These are phyloP conservation scores for Microcera coccophila DNA, from an alignment of 2,329 filamentous ascomycete genomes.

Conservation along the genomic window DNA sequence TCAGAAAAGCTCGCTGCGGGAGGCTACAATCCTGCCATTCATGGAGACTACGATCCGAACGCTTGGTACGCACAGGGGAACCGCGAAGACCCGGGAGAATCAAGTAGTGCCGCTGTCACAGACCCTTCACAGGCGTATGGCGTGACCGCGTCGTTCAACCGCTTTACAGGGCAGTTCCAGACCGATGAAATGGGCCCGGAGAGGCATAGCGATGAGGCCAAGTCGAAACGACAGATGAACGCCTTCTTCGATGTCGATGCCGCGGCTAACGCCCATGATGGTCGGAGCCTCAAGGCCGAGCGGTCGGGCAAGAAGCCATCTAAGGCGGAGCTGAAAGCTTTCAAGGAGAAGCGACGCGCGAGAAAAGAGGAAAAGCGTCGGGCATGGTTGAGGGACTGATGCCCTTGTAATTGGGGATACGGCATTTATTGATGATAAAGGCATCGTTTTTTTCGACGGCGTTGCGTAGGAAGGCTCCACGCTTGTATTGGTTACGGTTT, in stretches of 20 bases:
- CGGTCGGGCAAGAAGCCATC: slow-evolving; percentile 76
- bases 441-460: neutral
- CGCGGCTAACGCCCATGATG: slow-evolving; percentile 85
- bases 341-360: slow-evolving; percentile 82
- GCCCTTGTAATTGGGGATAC: neutral
- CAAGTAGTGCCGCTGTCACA: slow-evolving; percentile 20
- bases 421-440: neutral
- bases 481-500: neutral
- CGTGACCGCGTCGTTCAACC: slow-evolving; percentile 77
- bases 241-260: slow-evolving; percentile 95
- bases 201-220: slow-evolving; percentile 80
- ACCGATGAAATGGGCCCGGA: slow-evolving; percentile 63
- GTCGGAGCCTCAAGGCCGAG: slow-evolving; percentile 87
- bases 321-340: slow-evolving; percentile 83
- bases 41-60: slow-evolving; percentile 92
- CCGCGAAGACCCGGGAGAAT: slow-evolving; percentile 31
- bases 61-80: slow-evolving; percentile 80
- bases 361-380: slow-evolving; percentile 93
- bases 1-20: slow-evolving; percentile 49
- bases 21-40: slow-evolving; percentile 93
- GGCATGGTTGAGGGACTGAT: slow-evolving; percentile 83
- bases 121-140: slow-evolving; percentile 55
- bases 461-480: neutral
- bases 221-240: slow-evolving; percentile 82
- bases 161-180: slow-evolving; percentile 84